Evolutionary conservation across 371 early-diverging fungal genomes (phyloP), one percentile per base, ranked within the genome.

Genomic region (Smittium mucronatum): DNA sequence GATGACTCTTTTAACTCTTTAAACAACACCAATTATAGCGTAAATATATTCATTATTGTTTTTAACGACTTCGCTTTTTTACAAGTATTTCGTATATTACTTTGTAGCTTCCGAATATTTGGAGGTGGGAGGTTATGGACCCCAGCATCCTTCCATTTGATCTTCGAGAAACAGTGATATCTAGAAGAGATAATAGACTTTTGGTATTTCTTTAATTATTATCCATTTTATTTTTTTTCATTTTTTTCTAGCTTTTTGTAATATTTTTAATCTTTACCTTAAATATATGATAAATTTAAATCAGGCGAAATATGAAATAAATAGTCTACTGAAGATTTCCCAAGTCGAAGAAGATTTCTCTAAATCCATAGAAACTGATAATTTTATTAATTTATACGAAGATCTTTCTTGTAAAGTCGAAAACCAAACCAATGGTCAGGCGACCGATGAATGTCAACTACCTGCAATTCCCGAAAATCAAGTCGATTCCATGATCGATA

Each of bases 91-190:
- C 26, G 26, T 30, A 61, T 15, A 61, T 30, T 16, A 61, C n/a
- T 32, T 11, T 33, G 34, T 34, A 65, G 65, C 32, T 34, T 25
- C 34, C 65, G 2, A 36, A 65, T n/a, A 65, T 65, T 15, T 65
- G 65, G 65, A 65, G 65, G n/a, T 65, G 65, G 65, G 65, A 65
- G n/a, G 65, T 33, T 5, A 8, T n/a, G 8, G 34, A 65, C n/a
- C 29, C 36, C 2, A n/a, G 25, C 5, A n/a, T 33, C 31, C 36
- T 65, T 33, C 34, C 65, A n/a, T 34, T n/a, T n/a, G 65, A 65
- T 33, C 15, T 65, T 2, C 29, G 36, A 21, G 32, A 65, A 32
- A 2, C 32, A 5, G 32, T 65, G 34, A 34, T 65, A 5, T n/a
- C 26, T 15, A n/a, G 65, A 34, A 65, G 65, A 65, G 36, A 65